These are phyloP conservation scores for Cryptosporidium viatorum DNA, from an alignment of 169 alveolate genomes.

Conservation along the genomic window DNA sequence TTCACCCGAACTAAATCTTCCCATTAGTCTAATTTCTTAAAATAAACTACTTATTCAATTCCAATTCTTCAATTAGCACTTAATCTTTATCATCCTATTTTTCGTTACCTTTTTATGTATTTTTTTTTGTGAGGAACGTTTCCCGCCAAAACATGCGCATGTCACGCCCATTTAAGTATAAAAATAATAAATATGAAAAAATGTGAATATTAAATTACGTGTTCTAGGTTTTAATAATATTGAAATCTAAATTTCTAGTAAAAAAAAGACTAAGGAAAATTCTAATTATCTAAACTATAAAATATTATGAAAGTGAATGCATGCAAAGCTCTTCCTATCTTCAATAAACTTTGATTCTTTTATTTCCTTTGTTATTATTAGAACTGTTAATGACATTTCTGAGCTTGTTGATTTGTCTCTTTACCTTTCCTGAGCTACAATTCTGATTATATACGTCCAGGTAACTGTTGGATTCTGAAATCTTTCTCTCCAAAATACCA, in stretches of 20 bases:
- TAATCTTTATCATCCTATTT: neutral
- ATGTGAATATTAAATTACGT: too few species aligned
- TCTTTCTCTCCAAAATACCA: constrained; percentile 5
- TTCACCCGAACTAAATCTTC: neutral
- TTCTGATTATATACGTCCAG: constrained; percentile 8
- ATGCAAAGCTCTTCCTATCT: neutral
- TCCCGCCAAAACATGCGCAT: neutral
- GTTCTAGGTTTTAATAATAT: neutral
- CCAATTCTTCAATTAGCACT: neutral
- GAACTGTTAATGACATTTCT: constrained; percentile 30
- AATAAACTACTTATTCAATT: neutral
- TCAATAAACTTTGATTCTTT: constrained; percentile 2
- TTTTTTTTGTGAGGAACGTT: neutral
- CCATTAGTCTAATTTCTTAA: neutral
- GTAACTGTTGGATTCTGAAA: constrained; percentile 18
- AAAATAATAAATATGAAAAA: neutral
- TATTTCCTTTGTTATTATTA: constrained; percentile 1
- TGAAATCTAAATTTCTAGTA: neutral
- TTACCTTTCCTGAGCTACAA: constrained; percentile 46
- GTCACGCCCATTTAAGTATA: neutral
- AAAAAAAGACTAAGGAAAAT: neutral
- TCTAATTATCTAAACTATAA: neutral
- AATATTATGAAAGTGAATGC: neutral
- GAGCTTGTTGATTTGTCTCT: constrained; percentile 55
- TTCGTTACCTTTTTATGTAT: neutral